A percentile compares a stretch with the other conserved stretches of the same genome.
Conservation (phyloP, 2,329 filamentous ascomycete species). For the Madurella mycetomatis region DNA sequence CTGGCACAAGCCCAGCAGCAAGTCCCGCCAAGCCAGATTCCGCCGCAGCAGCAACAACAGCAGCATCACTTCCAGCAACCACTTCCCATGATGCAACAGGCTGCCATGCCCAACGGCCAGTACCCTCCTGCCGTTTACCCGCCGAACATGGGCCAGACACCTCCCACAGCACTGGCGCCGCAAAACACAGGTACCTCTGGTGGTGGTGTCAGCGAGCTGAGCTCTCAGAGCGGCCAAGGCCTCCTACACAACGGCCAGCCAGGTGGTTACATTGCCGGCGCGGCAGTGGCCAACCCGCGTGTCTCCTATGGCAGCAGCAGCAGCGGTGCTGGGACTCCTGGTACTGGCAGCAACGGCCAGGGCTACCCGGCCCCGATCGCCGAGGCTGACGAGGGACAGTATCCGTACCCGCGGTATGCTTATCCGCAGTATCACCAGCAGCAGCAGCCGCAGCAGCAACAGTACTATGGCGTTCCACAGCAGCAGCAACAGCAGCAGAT, state of each 20-base stretch:
- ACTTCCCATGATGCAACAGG: constrained; percentile 7
- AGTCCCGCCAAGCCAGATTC: neutral
- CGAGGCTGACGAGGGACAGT: constrained; percentile 19
- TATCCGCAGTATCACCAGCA: constrained; percentile 5
- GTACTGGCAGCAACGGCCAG: neutral
- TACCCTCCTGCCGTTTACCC: neutral
- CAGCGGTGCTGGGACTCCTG: constrained; percentile 3
- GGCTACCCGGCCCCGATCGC: constrained; percentile 17
- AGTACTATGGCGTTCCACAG: neutral
- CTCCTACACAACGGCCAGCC: constrained; percentile 9
- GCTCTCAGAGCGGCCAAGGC: constrained; percentile 12
- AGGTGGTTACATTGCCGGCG: constrained; percentile 5
- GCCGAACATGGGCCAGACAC: neutral
- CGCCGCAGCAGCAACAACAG: neutral
- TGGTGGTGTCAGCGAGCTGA: constrained; percentile 18
- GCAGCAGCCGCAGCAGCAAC: constrained; percentile 5
- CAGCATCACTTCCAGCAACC: constrained; percentile 1
- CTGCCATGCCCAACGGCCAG: neutral
- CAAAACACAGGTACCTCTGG: constrained; percentile 20
- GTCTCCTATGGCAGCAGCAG: constrained; percentile 1
- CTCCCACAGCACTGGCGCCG: constrained; percentile 7
- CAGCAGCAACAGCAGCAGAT: constrained; percentile 3
- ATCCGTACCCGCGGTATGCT: neutral
- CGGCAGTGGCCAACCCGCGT: neutral
- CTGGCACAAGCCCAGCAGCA: neutral